These are phyloP conservation scores for Scytalidium lignicola DNA, from an alignment of 2,329 filamentous ascomycete species.

Conservation along the genomic window DNA sequence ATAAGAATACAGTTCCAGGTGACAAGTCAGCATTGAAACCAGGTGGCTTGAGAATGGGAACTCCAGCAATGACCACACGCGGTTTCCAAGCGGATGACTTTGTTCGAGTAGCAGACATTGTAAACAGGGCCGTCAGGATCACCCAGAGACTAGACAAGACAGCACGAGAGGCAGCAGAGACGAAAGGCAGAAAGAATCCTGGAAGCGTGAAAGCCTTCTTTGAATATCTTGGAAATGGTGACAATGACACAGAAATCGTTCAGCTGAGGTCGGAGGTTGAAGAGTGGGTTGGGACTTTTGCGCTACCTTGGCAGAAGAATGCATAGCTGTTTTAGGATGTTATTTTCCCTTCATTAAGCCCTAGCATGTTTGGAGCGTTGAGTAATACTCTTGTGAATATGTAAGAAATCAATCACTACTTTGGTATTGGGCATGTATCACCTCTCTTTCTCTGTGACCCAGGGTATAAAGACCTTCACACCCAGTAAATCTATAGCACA, in stretches of 20 bases:
- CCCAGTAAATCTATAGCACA: no score
- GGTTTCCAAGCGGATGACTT: conserved; percentile 92
- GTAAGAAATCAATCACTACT: background rate
- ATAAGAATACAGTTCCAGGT: conserved; percentile 98
- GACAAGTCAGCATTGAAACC: conserved; percentile 92
- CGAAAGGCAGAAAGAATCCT: conserved; percentile 60
- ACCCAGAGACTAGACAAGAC: conserved; percentile 70
- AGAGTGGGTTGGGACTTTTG: conserved; percentile 72
- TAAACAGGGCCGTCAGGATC: conserved; percentile 77
- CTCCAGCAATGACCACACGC: conserved; percentile 94
- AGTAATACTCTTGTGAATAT: no score
- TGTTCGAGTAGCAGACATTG: conserved; percentile 75
- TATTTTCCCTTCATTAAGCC: no score
- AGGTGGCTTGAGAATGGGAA: conserved; percentile 88
- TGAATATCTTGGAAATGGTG: conserved; percentile 62
- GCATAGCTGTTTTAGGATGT: background rate
- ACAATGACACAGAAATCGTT: conserved; percentile 64
- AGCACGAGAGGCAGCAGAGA: conserved; percentile 62
- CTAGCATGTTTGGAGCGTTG: no score
- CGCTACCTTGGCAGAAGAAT: conserved; percentile 57
- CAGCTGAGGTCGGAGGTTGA: conserved; percentile 70
- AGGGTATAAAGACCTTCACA: no score
- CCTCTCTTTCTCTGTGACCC: background rate
- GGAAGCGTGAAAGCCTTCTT: conserved; percentile 63
- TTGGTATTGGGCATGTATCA: background rate